Conservation (phyloP, 352 stramenopile species). For the Phytophthora citricola region DNA sequence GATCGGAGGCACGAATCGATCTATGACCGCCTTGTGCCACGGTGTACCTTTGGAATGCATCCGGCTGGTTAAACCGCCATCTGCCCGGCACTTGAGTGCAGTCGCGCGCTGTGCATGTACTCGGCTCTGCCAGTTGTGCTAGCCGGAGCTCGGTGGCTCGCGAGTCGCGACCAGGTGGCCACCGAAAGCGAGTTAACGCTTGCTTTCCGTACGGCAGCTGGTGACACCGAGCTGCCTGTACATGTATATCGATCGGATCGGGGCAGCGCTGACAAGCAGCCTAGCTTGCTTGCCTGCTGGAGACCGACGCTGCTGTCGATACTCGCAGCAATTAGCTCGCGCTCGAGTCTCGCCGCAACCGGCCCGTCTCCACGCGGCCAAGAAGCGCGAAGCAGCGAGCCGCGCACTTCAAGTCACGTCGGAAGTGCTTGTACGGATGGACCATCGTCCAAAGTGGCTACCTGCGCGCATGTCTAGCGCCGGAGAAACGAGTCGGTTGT, state of each 20-base stretch:
- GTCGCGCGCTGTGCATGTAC: background rate
- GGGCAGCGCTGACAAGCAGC: background rate
- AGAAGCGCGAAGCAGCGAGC: slow-evolving; percentile 3
- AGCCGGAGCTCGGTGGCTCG: background rate
- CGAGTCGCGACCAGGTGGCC: background rate
- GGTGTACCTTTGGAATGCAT: slow-evolving; percentile 17
- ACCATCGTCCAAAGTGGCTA: slow-evolving; percentile 5
- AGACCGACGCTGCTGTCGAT: background rate
- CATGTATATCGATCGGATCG: background rate
- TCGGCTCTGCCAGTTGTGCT: too few relatives aligned
- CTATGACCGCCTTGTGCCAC: slow-evolving; percentile 17
- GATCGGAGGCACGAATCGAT: slow-evolving; percentile 25
- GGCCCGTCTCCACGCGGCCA: slow-evolving; percentile 7
- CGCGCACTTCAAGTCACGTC: slow-evolving; percentile 27
- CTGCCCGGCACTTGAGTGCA: background rate
- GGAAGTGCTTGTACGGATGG: slow-evolving; percentile 7
- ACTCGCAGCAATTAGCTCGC: slow-evolving; percentile 15
- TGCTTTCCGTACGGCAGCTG: slow-evolving; percentile 18
- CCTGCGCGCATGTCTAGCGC: slow-evolving; percentile 12
- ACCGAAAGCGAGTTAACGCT: background rate
- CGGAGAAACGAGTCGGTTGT: slow-evolving; percentile 8
- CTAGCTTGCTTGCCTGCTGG: slow-evolving; percentile 1
- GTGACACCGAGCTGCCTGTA: background rate
- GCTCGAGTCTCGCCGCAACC: slow-evolving; percentile 9
- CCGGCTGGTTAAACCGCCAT: slow-evolving; percentile 18